Conservation (phyloP, 495 filamentous ascomycete genomes). For the Aspergillus kassunensis region DNA sequence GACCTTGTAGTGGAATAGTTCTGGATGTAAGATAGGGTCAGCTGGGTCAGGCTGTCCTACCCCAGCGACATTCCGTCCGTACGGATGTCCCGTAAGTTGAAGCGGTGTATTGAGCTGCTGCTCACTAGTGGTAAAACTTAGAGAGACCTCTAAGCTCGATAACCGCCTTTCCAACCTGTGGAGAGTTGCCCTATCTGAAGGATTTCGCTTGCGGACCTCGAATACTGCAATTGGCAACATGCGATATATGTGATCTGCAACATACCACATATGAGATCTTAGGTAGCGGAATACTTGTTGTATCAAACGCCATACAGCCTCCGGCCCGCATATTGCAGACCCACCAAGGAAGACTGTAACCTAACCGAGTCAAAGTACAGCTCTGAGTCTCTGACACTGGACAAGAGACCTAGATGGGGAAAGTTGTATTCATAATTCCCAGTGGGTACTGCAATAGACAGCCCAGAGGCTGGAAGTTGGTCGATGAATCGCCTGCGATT, state of each 20-base stretch:
- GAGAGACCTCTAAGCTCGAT: no score
- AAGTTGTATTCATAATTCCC: no score
- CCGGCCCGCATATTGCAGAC: no score
- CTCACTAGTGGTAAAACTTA: not conserved
- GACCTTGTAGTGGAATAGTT: not conserved
- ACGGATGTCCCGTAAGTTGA: not conserved
- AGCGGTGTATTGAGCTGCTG: not conserved
- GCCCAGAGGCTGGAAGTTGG: no score
- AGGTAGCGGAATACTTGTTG: not conserved
- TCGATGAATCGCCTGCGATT: slow-evolving; percentile 8
- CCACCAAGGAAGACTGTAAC: no score
- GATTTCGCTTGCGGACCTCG: no score
- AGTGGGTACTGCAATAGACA: no score
- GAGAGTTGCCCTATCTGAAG: not conserved
- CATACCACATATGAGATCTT: no score
- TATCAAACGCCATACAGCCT: not conserved
- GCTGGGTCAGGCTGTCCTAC: not conserved
- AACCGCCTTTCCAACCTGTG: no score
- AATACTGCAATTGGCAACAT: not conserved
- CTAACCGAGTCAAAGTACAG: no score
- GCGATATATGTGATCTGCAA: not conserved
- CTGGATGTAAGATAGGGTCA: not conserved
- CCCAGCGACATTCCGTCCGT: not conserved
- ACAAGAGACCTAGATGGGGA: no score
- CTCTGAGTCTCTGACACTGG: no score